Percentiles rank a stretch among this genome's conserved stretches.
Conservation (phyloP, 495 filamentous ascomycete genomes). For the Lasiosphaeris hirsuta region DNA sequence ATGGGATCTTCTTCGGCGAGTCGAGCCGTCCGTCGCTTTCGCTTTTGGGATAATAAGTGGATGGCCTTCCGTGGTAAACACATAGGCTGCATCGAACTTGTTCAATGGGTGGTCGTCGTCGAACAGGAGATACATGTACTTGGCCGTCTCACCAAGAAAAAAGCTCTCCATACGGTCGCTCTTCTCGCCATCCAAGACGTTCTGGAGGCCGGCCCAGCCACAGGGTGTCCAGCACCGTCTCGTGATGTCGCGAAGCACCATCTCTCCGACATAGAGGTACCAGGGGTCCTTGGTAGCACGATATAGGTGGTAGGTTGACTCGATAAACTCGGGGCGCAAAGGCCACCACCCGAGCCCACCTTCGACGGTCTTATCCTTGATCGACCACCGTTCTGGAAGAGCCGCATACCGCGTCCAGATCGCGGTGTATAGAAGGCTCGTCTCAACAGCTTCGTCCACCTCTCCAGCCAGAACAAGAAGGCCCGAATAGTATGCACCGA, state of each 20-base stretch:
- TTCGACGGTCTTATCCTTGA: slow-evolving; percentile 79
- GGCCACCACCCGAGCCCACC: slow-evolving; percentile 90
- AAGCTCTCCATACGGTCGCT: slow-evolving; percentile 99
- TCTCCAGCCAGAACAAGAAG: slow-evolving; percentile 84
- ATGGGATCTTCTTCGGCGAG: slow-evolving; percentile 12
- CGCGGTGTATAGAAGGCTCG: slow-evolving; percentile 84
- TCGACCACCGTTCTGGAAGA: slow-evolving; percentile 90
- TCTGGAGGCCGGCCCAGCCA: slow-evolving; percentile 93
- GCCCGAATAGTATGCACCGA: slow-evolving; percentile 93
- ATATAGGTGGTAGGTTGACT: slow-evolving; percentile 91
- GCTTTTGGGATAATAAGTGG: slow-evolving; percentile 76
- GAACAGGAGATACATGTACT: slow-evolving; percentile 91
- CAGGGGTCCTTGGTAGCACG: slow-evolving; percentile 91
- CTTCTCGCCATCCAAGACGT: slow-evolving; percentile 83
- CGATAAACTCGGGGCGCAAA: slow-evolving; percentile 90
- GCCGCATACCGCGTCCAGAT: slow-evolving; percentile 93
- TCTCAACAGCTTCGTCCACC: slow-evolving; percentile 82
- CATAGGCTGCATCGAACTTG: slow-evolving; percentile 76
- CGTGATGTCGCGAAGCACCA: slow-evolving; percentile 86
- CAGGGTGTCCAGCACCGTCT: slow-evolving; percentile 89
- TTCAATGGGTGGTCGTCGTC: slow-evolving; percentile 84
- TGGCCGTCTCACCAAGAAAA: slow-evolving; percentile 92
- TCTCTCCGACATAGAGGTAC: slow-evolving; percentile 94
- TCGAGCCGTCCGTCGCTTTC: slow-evolving; percentile 13
- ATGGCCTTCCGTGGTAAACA: slow-evolving; percentile 95